Base-by-base conservation (phyloP, 2,329 filamentous ascomycete species). In the Hypoxylon sp. region DNA sequence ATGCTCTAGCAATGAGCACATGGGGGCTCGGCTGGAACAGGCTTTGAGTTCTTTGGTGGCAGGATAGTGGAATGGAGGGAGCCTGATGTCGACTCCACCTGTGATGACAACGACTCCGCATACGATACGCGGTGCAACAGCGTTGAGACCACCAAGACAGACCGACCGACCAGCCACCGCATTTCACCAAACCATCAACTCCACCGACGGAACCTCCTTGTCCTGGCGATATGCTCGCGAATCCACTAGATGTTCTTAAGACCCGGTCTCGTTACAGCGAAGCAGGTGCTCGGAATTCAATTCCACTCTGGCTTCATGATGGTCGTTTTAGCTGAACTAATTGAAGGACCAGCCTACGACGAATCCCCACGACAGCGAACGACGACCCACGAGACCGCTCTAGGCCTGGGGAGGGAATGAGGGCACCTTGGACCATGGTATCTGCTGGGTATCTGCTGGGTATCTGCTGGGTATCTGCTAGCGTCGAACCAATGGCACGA, bases 81-180 rank as follows among this genome's bases (percentile, higher is more conserved):
- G 43, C 46, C 45, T 54, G 62, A 62, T 60, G 50, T 19, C 39
- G 34, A 65, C 61, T 65, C 65, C 61, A 68, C 65, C 57, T 67
- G 52, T 53, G 48, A 57, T 43, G 34, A 59, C 55, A 50, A 60
- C 61, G 39, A 57, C 48, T 63, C 63, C 63, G 60, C 59, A 63
- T 57, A 32, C 37, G n/a, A 46, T 58, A 64, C 60, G 65, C 62
- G 59, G 51, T 61, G 51, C 59, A 55, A 68, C 62, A 41, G 19
- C 23, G 34, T 55, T 50, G 27, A 39, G 45, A 52, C 54, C 57
- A 57, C 54, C 30, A 54, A 60, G 53, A 37, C 29, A 25, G 47
- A 47, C 57, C 57, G 52, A 52, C 58, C 58, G 51, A 29, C 63
- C 63, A 63, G 55, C 41, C 63, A 56, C 39, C 56, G 55, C 51